These are phyloP conservation scores for Fusarium nisikadoi DNA, from an alignment of 2,329 filamentous ascomycete species.

Conservation along the genomic window DNA sequence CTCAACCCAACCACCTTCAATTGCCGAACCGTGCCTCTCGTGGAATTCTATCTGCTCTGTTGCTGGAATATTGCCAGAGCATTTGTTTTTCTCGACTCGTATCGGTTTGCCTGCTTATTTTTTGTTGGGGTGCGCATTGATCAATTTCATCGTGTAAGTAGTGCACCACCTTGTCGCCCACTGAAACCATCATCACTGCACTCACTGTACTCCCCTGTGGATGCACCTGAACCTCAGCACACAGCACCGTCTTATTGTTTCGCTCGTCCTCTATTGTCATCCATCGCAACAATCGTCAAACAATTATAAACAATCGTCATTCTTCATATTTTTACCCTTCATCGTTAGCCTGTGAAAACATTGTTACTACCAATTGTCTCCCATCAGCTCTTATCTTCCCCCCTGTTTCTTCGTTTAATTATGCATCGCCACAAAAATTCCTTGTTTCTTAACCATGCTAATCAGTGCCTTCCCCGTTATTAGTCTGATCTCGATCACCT, in stretches of 20 bases:
- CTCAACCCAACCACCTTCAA: constrained; percentile 12
- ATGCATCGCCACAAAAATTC: constrained; percentile 24
- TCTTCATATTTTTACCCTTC: background rate
- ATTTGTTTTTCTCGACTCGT: constrained; percentile 30
- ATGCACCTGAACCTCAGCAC: constrained; percentile 1
- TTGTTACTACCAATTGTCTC: background rate
- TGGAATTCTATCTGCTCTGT: constrained; percentile 41
- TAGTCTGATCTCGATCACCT: constrained; percentile 35
- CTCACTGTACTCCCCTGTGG: constrained; percentile 9
- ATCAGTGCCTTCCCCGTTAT: constrained; percentile 39
- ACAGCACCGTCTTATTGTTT: background rate
- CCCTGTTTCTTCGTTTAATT: background rate
- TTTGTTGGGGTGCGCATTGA: constrained; percentile 19
- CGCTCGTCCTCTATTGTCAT: background rate
- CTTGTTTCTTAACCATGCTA: constrained; percentile 33
- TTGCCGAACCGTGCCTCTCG: constrained; percentile 36
- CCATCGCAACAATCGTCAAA: constrained; percentile 1
- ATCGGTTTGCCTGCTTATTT: constrained; percentile 12
- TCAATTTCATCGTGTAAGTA: constrained; percentile 38
- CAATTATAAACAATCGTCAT: constrained; percentile 1
- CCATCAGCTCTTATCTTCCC: background rate
- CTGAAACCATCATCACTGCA: constrained; percentile 2
- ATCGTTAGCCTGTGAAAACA: background rate
- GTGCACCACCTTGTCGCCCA: background rate
- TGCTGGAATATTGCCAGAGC: constrained; percentile 56